These are phyloP conservation scores for Neoarthrinium moseri DNA, from an alignment of 2,329 filamentous ascomycete species.

Conservation along the genomic window DNA sequence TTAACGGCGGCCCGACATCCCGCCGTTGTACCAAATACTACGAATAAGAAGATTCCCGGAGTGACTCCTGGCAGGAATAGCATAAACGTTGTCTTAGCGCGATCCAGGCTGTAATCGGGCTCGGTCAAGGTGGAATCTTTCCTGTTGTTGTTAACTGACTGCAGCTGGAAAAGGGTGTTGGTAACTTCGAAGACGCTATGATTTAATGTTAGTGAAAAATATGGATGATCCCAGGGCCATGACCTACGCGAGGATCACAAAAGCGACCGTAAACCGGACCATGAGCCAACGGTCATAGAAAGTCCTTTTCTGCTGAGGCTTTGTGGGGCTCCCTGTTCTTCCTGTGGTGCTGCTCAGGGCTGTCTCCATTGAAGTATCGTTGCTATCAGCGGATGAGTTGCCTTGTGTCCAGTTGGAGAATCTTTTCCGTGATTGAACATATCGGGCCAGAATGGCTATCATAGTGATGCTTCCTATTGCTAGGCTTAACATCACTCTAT, in stretches of 20 bases:
- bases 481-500: constrained; percentile 18
- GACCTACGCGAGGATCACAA: constrained; percentile 19
- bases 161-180: constrained; percentile 24
- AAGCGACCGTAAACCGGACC: constrained; percentile 25
- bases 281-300: constrained; percentile 27
- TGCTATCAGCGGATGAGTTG: not conserved
- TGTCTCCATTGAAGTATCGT: not conserved
- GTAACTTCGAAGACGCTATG: constrained; percentile 23
- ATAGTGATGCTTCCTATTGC: constrained; percentile 20
- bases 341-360: constrained; percentile 1
- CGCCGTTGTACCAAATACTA: constrained; percentile 17
- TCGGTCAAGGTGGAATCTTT: constrained; percentile 8
- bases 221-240: not conserved
- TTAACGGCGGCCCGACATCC: constrained; percentile 14
- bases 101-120: constrained; percentile 13
- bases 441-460: constrained; percentile 20
- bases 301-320: constrained; percentile 9
- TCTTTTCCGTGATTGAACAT: constrained; percentile 20
- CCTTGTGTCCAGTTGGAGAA: constrained; percentile 20
- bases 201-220: not conserved
- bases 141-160: constrained; percentile 17
- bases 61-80: constrained; percentile 15
- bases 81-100: constrained; percentile 13
- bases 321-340: not conserved
- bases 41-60: constrained; percentile 15